Conservation (phyloP, 1,284 basidiomycete species). For the Rhodotorula sp. region DNA sequence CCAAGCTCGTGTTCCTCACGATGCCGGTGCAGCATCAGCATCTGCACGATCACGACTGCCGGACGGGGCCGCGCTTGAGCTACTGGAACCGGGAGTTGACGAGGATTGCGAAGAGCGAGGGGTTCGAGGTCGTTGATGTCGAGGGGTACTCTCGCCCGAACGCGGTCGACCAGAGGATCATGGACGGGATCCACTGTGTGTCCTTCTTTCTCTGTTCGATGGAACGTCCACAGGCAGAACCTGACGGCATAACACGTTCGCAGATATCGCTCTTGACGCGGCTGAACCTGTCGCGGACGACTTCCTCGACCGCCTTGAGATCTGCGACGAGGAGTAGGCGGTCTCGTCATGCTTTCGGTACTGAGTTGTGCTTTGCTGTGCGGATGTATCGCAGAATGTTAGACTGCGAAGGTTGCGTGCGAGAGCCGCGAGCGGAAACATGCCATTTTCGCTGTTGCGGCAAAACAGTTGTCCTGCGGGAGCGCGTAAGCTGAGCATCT, state of each 20-base stretch:
- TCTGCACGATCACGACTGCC: slow-evolving; percentile 20
- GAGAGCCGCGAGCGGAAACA: no score
- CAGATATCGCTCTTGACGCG: slow-evolving; percentile 2
- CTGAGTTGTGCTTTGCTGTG: background rate
- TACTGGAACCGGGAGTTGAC: background rate
- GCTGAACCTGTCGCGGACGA: slow-evolving; percentile 9
- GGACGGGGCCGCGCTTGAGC: slow-evolving; percentile 1
- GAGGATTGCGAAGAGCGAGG: background rate
- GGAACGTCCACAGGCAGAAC: fast-evolving
- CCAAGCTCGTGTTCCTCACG: slow-evolving; percentile 7
- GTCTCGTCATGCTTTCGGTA: background rate
- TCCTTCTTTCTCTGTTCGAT: background rate
- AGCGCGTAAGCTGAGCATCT: background rate
- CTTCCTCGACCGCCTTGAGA: slow-evolving; percentile 1
- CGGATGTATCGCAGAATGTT: background rate
- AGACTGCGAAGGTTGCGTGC: background rate
- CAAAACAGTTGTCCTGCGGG: background rate
- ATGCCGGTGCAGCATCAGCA: slow-evolving; percentile 14
- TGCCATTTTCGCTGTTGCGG: no score
- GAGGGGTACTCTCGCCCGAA: background rate
- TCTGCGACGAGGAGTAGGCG: background rate
- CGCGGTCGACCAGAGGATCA: background rate
- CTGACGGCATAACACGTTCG: background rate
- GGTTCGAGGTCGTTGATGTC: slow-evolving; percentile 8
- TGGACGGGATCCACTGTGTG: slow-evolving; percentile 8